phyloP scores from a whole-genome alignment of 169 alveolate genomes.

The Plasmodium gonderi region DNA sequence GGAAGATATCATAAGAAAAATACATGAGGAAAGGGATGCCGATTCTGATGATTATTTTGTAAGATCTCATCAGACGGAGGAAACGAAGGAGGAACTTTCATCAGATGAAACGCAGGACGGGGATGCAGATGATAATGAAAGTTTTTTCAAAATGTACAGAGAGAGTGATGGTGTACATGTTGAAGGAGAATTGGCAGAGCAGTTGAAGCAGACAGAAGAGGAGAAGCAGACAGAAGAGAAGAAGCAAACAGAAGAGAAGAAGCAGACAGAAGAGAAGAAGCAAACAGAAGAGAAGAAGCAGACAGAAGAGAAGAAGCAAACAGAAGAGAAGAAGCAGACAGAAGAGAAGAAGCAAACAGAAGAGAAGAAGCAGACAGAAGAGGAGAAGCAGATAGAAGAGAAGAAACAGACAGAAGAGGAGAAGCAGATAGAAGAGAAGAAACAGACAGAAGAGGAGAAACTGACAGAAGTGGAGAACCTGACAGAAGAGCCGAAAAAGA shows the following conservation, averaged over 20 bases:
- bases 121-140: not conserved
- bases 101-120: not conserved
- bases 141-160: not conserved
- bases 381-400: not conserved
- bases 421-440: not conserved
- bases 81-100: not conserved
- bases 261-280: not conserved
- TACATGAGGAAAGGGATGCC: slow-evolving; percentile 9
- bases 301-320: not conserved
- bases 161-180: not conserved
- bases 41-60: not conserved
- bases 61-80: not conserved
- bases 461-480: not conserved
- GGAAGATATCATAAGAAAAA: slow-evolving; percentile 32
- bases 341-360: not conserved
- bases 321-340: not conserved
- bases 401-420: not conserved
- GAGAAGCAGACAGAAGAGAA: not conserved
- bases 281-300: not conserved
- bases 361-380: not conserved
- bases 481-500: not conserved
- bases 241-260: not conserved
- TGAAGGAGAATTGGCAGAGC: not conserved
- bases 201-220: not conserved
- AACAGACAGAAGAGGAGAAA: not conserved